A percentile compares a stretch with the other conserved stretches of the same genome.
Conservation (phyloP, 139 green algal species). For the Trebouxia sp. region DNA sequence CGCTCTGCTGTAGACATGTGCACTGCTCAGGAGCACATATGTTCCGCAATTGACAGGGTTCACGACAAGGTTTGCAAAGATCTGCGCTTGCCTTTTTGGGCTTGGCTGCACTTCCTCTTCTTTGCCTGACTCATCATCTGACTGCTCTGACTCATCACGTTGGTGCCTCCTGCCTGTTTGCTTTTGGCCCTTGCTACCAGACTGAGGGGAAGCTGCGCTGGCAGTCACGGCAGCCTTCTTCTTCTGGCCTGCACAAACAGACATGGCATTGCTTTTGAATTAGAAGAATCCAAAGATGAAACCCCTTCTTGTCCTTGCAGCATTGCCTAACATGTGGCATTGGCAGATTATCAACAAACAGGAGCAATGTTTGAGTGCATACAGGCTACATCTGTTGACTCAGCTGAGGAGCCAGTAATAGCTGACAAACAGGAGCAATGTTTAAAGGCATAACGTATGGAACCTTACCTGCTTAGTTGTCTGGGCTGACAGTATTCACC, state of each 20-base stretch:
- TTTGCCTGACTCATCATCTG: neutral
- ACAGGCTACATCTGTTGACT: too few relatives aligned
- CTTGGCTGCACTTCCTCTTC: slow-evolving; percentile 4
- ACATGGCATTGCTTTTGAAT: neutral
- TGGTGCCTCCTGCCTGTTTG: slow-evolving; percentile 9
- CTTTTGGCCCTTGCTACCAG: neutral
- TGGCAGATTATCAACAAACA: too few relatives aligned
- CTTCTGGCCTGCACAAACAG: neutral
- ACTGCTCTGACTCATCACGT: too few relatives aligned
- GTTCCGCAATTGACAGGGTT: neutral
- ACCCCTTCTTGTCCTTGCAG: neutral
- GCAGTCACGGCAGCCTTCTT: neutral
- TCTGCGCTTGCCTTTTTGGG: neutral
- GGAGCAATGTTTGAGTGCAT: too few relatives aligned
- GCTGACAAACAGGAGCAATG: too few relatives aligned
- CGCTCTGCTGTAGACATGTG: too few relatives aligned
- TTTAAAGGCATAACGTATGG: too few relatives aligned
- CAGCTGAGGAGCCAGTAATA: too few relatives aligned
- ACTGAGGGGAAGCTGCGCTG: neutral
- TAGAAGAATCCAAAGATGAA: neutral
- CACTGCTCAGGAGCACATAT: too few relatives aligned
- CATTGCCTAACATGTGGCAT: neutral
- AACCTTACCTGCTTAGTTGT: too few relatives aligned
- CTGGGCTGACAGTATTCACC: too few relatives aligned
- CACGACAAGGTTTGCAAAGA: neutral